A percentile compares a stretch with the other conserved stretches of the same genome.
phyloP scores from a whole-genome alignment of 1,284 basidiomycete genomes.

The Puccinia triticina region DNA sequence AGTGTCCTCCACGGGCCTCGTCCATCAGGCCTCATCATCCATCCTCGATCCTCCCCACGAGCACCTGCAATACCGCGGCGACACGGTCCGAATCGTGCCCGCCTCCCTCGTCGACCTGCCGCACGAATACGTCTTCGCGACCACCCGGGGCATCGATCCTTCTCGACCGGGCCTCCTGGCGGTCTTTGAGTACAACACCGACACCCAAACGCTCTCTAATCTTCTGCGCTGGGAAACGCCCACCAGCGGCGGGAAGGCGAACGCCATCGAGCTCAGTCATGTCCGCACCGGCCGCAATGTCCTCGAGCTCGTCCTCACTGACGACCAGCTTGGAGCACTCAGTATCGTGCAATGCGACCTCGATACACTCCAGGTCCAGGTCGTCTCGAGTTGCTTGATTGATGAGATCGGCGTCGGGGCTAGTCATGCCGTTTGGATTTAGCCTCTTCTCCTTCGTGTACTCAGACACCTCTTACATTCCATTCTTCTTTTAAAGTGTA shows the following conservation, averaged over 20 bases:
- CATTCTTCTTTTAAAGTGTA: not conserved
- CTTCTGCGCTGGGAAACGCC: constrained; percentile 54
- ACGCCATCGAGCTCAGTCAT: constrained; percentile 57
- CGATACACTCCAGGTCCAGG: not conserved
- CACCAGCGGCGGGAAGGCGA: constrained; percentile 58
- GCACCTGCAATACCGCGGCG: constrained; percentile 54
- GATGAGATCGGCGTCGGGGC: constrained; percentile 53
- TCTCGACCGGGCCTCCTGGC: constrained; percentile 53
- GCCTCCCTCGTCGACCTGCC: constrained; percentile 7
- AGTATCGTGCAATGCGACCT: constrained; percentile 55
- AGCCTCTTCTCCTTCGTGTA: not conserved
- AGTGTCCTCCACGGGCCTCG: not conserved
- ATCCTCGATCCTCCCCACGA: constrained; percentile 23
- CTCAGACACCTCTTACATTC: not conserved
- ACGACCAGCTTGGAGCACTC: constrained; percentile 56
- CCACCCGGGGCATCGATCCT: constrained; percentile 55
- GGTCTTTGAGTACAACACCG: constrained; percentile 52
- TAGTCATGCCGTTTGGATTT: constrained; percentile 59
- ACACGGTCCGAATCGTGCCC: constrained; percentile 57
- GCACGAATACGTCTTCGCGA: constrained; percentile 54
- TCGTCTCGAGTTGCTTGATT: constrained; percentile 54
- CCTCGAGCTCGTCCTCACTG: constrained; percentile 54
- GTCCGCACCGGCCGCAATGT: constrained; percentile 15
- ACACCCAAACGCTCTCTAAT: not conserved
- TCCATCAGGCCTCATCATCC: constrained; percentile 21